Conservation (phyloP, 768 basidiomycete species). For the Neoboletus brunneissimus region DNA sequence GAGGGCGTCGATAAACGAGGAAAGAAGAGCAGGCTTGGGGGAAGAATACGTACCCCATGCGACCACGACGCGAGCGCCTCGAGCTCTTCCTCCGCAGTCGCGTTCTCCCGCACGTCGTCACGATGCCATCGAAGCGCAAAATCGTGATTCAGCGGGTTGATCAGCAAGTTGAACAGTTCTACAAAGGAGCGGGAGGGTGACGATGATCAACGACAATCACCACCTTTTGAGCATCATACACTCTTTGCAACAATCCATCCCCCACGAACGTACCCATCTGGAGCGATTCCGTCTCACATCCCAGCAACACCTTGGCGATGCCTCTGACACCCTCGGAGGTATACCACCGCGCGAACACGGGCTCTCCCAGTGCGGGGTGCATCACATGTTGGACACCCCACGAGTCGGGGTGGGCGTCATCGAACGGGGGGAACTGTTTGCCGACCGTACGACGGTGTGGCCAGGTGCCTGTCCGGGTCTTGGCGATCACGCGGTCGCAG, state of each 20-base stretch:
- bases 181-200: neutral
- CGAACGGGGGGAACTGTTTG: conserved; percentile 76
- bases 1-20: neutral
- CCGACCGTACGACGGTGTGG: conserved; percentile 67
- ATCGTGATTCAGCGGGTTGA: conserved; percentile 61
- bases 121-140: conserved; percentile 81
- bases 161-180: conserved; percentile 73
- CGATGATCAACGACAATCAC: too few species aligned
- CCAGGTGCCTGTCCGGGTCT: conserved; percentile 63
- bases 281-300: conserved; percentile 53
- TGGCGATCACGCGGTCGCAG: conserved; percentile 46
- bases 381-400: conserved; percentile 84
- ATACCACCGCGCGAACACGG: conserved; percentile 65
- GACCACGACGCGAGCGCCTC: conserved; percentile 57
- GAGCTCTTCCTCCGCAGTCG: conserved; percentile 57
- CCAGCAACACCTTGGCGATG: conserved; percentile 47
- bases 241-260: too few species aligned
- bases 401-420: conserved; percentile 54
- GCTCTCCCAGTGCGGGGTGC: conserved; percentile 68
- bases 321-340: conserved; percentile 48
- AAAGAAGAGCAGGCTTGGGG: neutral
- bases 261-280: conserved; percentile 69
- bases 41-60: conserved; percentile 47
- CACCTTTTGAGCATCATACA: too few species aligned
- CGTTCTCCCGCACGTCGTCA: conserved; percentile 65